A percentile compares a stretch with the other conserved stretches of the same genome.
These are phyloP conservation scores for Candida ortonii DNA, from an alignment of 805 yeast species.

Conservation along the genomic window DNA sequence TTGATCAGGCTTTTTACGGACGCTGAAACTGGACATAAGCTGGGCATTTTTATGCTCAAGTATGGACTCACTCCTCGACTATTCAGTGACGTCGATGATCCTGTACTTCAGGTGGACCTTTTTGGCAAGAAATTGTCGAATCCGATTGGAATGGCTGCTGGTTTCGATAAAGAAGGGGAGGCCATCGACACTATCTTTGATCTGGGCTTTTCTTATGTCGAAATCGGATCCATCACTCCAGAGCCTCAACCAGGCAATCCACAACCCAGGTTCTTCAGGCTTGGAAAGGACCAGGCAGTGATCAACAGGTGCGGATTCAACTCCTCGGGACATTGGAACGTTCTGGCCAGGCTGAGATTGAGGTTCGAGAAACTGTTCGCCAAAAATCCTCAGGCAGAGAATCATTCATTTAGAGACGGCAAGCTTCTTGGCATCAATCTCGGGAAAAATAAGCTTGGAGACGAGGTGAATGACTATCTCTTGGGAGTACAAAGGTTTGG, in stretches of 20 bases:
- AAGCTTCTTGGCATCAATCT: slow-evolving; percentile 77
- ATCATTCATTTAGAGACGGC: slow-evolving; percentile 52
- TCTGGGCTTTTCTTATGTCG: slow-evolving; percentile 85
- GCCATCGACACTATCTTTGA: slow-evolving; percentile 78
- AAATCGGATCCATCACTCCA: slow-evolving; percentile 92
- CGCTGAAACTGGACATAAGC: slow-evolving; percentile 82
- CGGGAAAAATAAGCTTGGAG: slow-evolving; percentile 92
- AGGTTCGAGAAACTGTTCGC: slow-evolving; percentile 50
- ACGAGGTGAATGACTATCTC: slow-evolving; percentile 82
- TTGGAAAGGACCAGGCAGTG: slow-evolving; percentile 82
- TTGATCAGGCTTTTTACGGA: slow-evolving; percentile 62
- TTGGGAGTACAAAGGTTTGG: slow-evolving; percentile 82
- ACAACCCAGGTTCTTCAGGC: slow-evolving; percentile 84
- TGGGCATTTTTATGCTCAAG: slow-evolving; percentile 70
- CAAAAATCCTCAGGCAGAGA: slow-evolving; percentile 20
- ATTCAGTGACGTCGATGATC: slow-evolving; percentile 50
- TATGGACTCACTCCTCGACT: slow-evolving; percentile 65
- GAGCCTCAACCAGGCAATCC: slow-evolving; percentile 94
- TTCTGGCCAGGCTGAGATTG: slow-evolving; percentile 60
- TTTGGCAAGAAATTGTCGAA: slow-evolving; percentile 64
- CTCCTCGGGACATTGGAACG: slow-evolving; percentile 80
- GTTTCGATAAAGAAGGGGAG: slow-evolving; percentile 91
- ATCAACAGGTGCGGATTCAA: slow-evolving; percentile 95
- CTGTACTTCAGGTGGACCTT: slow-evolving; percentile 53
- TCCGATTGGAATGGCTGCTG: slow-evolving; percentile 94